Evolutionary conservation across 2,329 filamentous ascomycete genomes (phyloP), one percentile per base, ranked within the genome.

Genomic region (Epichloe elymi): DNA sequence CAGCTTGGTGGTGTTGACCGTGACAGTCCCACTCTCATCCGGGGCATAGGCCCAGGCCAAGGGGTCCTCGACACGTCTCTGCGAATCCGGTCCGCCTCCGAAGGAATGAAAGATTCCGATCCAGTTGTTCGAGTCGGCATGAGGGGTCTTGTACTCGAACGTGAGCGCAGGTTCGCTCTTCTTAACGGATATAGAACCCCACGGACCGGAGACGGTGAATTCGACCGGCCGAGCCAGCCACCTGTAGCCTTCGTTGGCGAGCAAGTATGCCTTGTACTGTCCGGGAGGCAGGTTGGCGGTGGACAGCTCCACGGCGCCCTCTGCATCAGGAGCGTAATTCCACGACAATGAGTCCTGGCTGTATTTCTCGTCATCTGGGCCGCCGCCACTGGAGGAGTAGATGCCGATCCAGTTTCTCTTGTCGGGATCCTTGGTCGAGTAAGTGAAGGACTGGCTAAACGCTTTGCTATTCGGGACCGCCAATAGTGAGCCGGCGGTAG

Each of bases 391-490:
- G 14, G 58, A 55, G 35, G 56, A 54, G 53, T 64, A 70, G n/a
- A 69, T 44, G 43, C 66, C 67, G 19, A 69, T 54, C 66, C 67
- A 70, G 55, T 69, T 70, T n/a, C 48, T 62, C 5, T 47, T 37
- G 44, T 60, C 51, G 4, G 65, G 51, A 1, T 55, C 35, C 0
- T 50, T 38, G 0, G 63, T 66, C 11, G 59, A 56, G 56, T 67
- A 70, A 14, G 56, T 47, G 50, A 69, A 53, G 11, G 48, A 47
- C 42, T 53, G 48, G 38, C 3, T 15, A n/a, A 36, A 50, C 4
- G 30, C 38, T n/a, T 47, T 38, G 10, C 26, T 5, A 12, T 19
- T 44, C 7, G 48, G 39, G 2, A 39, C 51, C 26, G 49, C n/a
- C 17, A 12, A 17, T 23, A 52, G 40, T 19, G 39, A 42, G 19